These are phyloP conservation scores for Venturia carpophila DNA, from an alignment of 2,329 filamentous ascomycete species.

Conservation along the genomic window DNA sequence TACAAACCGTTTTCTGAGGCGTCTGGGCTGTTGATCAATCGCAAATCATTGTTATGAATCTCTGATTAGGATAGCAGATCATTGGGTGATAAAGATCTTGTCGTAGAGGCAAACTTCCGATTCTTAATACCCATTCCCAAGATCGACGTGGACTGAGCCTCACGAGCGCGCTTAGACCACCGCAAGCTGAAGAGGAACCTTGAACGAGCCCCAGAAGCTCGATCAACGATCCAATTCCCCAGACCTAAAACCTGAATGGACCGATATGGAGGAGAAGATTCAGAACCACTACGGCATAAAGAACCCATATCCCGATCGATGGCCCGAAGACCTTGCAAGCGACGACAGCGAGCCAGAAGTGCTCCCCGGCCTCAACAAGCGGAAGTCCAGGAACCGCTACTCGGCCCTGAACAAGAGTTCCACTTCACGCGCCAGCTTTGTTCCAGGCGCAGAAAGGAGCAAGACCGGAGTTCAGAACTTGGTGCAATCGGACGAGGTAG, in stretches of 20 bases:
- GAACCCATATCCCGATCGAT: slow-evolving; percentile 69
- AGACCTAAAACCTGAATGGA: neutral
- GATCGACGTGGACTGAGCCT: neutral
- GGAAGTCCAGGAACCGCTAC: slow-evolving; percentile 63
- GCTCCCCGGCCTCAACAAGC: slow-evolving; percentile 58
- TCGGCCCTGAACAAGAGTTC: slow-evolving; percentile 73
- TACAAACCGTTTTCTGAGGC: neutral
- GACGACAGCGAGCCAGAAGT: slow-evolving; percentile 54
- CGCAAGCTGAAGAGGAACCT: neutral
- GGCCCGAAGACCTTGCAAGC: slow-evolving; percentile 71
- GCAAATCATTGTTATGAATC: too few relatives aligned
- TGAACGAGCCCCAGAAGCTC: neutral
- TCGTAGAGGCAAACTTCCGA: neutral
- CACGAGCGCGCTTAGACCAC: neutral
- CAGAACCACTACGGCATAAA: slow-evolving; percentile 86
- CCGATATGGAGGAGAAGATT: slow-evolving; percentile 36
- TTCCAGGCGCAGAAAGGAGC: slow-evolving; percentile 61
- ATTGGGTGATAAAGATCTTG: neutral
- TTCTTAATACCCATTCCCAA: too few relatives aligned
- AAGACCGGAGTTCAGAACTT: slow-evolving; percentile 64
- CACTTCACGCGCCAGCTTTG: slow-evolving; percentile 55
- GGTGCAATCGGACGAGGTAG: slow-evolving; percentile 84
- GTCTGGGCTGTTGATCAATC: neutral
- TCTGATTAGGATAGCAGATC: too few relatives aligned
- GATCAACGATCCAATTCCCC: neutral